Percentiles rank a stretch among this genome's conserved stretches.
phyloP scores from a whole-genome alignment of 768 basidiomycete genomes.

The Sporobolomyces phaffii region DNA sequence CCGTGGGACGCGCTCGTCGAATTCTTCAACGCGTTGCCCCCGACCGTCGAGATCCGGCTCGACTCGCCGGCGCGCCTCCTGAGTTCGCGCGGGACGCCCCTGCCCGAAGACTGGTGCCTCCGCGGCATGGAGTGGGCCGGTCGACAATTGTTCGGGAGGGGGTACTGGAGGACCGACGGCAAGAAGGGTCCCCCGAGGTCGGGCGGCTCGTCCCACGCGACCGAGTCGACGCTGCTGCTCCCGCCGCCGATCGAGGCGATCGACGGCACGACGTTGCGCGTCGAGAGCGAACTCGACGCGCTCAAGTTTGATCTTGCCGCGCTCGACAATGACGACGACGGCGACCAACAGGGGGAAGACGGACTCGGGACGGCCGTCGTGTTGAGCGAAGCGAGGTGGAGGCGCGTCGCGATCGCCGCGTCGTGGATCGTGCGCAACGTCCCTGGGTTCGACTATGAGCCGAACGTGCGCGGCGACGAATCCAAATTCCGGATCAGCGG shows the following conservation, averaged over 20 bases:
- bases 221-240: constrained; percentile 7
- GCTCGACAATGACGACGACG: constrained; percentile 45
- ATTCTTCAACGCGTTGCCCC: constrained; percentile 58
- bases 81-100: constrained; percentile 53
- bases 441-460: constrained; percentile 61
- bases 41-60: constrained; percentile 39
- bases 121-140: constrained; percentile 97
- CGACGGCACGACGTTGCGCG: constrained; percentile 46
- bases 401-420: constrained; percentile 63
- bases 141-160: constrained; percentile 79
- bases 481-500: constrained; percentile 61
- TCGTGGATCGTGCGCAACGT: constrained; percentile 64
- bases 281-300: constrained; percentile 66
- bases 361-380: constrained; percentile 45
- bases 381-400: constrained; percentile 60
- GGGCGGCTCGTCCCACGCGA: neutral
- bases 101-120: constrained; percentile 91
- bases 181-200: neutral
- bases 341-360: constrained; percentile 46
- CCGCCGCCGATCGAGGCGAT: constrained; percentile 53
- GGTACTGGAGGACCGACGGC: constrained; percentile 73
- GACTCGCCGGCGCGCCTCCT: constrained; percentile 56
- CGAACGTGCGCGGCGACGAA: constrained; percentile 50
- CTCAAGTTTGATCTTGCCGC: constrained; percentile 46
- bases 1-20: constrained; percentile 73